Evolutionary conservation across 2,329 filamentous ascomycete genomes (phyloP), one percentile per base, ranked within the genome.

Genomic region (Didymella segeticola): DNA sequence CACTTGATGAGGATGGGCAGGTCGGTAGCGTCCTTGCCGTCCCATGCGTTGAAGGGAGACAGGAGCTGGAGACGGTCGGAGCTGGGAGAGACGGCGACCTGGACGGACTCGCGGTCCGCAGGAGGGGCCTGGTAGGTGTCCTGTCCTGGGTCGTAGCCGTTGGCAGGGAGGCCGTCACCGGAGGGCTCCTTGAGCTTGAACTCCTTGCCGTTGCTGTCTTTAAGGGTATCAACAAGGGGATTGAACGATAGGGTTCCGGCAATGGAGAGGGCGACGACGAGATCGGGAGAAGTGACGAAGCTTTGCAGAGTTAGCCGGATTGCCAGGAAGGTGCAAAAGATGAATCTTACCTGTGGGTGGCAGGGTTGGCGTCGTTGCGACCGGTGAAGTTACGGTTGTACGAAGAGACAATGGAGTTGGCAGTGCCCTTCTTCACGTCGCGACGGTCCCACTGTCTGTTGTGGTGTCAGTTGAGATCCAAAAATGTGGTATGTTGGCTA

Each of bases 341-440:
- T n/a, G n/a, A n/a, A n/a, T n/a, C n/a, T n/a, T n/a, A n/a, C n/a
- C n/a, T n/a, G n/a, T n/a, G n/a, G n/a, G n/a, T 37, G 2, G 34
- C 34, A 9, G 92, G 92, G 84, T 96, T 98, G 65, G 90, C 92
- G 68, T 96, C 93, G 78, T 98, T 98, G 75, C 95, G 91, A 64
- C 93, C 93, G 58, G 93, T 98, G 83, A 99, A 98, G 87, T 99
- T 98, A 80, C 95, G 92, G 89, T 99, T 99, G 88, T 97, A 99
- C 23, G 95, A 98, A 39, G 93, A 97, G 75, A 99, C 83, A 77
- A 99, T 99, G 6, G 92, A 96, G 87, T 99, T 99, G 71, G 92
- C 82, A 69, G 90, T 88, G 64, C 93, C 93, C 86, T 98, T 97
- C 85, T 93, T 89, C 51, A 97, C 91, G 68, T 98, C 93, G 63